A percentile compares a stretch with the other conserved stretches of the same genome.
Conservation (phyloP, 129 eudicot genomes). For the Artemisia tridentata region DNA sequence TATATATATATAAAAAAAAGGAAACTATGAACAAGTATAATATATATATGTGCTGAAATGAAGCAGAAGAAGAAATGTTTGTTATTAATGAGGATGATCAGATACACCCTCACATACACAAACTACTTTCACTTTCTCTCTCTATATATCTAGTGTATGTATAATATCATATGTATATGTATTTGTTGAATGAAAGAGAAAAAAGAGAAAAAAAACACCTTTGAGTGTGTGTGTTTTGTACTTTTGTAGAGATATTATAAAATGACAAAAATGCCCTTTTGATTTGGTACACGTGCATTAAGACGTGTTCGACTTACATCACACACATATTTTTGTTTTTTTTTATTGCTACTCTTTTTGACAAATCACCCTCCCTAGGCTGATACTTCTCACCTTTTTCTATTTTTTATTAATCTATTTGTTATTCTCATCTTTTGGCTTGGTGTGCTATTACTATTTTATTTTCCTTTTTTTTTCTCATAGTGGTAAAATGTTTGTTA, state of each 20-base stretch:
- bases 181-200: too few species aligned
- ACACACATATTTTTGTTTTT: slow-evolving; percentile 8
- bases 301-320: slow-evolving; percentile 34
- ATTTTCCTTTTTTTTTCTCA: too few species aligned
- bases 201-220: background rate
- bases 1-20: background rate
- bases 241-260: too few species aligned
- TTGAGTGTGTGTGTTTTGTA: background rate
- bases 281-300: slow-evolving; percentile 37
- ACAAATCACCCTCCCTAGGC: background rate
- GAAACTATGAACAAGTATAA: slow-evolving; percentile 11
- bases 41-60: slow-evolving; percentile 19
- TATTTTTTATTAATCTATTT: too few species aligned
- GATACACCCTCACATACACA: background rate
- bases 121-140: slow-evolving; percentile 21
- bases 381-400: background rate
- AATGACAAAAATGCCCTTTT: slow-evolving; percentile 30
- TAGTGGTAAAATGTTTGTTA: too few species aligned
- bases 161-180: too few species aligned
- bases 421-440: background rate
- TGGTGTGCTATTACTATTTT: too few species aligned
- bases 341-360: background rate
- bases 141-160: too few species aligned
- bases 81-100: too few species aligned
- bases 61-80: slow-evolving; percentile 15